These are phyloP conservation scores for Tilletia walkeri DNA, from an alignment of 1,284 basidiomycete species.

Conservation along the genomic window DNA sequence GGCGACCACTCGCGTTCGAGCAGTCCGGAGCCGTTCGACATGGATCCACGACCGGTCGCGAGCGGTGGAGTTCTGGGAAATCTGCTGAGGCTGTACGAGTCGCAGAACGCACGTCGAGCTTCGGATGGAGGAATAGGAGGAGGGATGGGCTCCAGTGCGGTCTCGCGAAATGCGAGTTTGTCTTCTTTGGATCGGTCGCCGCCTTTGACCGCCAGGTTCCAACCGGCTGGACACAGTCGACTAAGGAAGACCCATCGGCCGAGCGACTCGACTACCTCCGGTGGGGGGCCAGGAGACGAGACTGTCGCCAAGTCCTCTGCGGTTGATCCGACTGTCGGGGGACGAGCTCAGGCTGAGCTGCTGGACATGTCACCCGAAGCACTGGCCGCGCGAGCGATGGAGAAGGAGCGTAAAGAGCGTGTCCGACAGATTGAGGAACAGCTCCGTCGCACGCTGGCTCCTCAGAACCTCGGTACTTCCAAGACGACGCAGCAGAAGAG, in stretches of 20 bases:
- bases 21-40: slow-evolving; percentile 47
- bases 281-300: no score
- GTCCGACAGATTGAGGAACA: slow-evolving; percentile 11
- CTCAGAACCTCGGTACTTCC: neutral
- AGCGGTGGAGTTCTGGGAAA: slow-evolving; percentile 52
- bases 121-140: neutral
- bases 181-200: neutral
- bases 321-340: neutral
- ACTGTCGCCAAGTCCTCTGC: neutral
- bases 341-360: neutral
- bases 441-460: neutral
- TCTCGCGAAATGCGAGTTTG: neutral
- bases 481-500: neutral
- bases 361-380: neutral
- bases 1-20: slow-evolving; percentile 36
- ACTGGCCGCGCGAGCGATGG: slow-evolving; percentile 7
- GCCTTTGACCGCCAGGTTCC: neutral
- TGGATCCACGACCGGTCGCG: slow-evolving; percentile 46
- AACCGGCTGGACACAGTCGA: neutral
- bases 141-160: neutral
- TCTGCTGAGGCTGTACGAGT: slow-evolving; percentile 52
- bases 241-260: neutral
- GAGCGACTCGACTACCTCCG: neutral
- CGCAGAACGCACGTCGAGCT: slow-evolving; percentile 39
- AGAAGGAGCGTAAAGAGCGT: slow-evolving; percentile 9